These are phyloP conservation scores for Epichloe elymi DNA, from an alignment of 2,329 filamentous ascomycete genomes.

Conservation along the genomic window DNA sequence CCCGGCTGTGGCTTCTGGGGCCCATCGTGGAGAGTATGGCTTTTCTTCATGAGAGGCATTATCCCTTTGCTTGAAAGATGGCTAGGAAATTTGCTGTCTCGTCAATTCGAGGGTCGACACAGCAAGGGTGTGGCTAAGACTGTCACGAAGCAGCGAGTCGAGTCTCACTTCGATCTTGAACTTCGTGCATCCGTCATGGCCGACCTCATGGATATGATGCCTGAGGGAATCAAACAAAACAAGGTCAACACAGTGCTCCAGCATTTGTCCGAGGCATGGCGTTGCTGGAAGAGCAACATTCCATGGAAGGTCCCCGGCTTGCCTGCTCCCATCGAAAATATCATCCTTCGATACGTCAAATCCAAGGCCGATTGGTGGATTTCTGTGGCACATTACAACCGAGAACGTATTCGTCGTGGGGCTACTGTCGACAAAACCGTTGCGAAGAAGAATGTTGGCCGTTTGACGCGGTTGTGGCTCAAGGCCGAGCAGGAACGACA, in stretches of 20 bases:
- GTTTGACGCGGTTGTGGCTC: conserved; percentile 87
- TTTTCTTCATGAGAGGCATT: conserved; percentile 98
- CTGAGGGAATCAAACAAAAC: conserved; percentile 97
- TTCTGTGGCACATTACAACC: conserved; percentile 96
- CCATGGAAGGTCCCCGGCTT: conserved; percentile 98
- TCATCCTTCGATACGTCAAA: conserved; percentile 96
- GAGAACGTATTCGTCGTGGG: conserved; percentile 88
- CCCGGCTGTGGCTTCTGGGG: conserved; percentile 99
- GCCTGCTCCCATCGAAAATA: conserved; percentile 95
- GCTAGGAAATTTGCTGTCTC: conserved; percentile 90
- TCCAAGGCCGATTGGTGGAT: conserved; percentile 99
- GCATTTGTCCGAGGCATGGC: conserved; percentile 94
- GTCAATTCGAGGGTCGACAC: conserved; percentile 95
- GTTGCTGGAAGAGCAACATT: conserved; percentile 99
- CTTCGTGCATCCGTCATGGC: conserved; percentile 97
- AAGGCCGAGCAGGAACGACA: conserved; percentile 97
- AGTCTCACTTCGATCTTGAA: conserved; percentile 96
- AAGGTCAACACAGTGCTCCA: conserved; percentile 97
- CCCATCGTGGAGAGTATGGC: conserved; percentile 95
- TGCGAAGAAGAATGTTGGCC: conserved; percentile 96
- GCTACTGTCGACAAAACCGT: conserved; percentile 98
- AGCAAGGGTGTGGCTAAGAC: conserved; percentile 99
- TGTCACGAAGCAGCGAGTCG: conserved; percentile 96
- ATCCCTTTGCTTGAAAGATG: conserved; percentile 93
- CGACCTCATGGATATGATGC: conserved; percentile 99